Percentiles rank a stretch among this genome's conserved stretches.
phyloP scores from a whole-genome alignment of 2,329 filamentous ascomycete genomes.

The Allantophomopsis lycopodina region DNA sequence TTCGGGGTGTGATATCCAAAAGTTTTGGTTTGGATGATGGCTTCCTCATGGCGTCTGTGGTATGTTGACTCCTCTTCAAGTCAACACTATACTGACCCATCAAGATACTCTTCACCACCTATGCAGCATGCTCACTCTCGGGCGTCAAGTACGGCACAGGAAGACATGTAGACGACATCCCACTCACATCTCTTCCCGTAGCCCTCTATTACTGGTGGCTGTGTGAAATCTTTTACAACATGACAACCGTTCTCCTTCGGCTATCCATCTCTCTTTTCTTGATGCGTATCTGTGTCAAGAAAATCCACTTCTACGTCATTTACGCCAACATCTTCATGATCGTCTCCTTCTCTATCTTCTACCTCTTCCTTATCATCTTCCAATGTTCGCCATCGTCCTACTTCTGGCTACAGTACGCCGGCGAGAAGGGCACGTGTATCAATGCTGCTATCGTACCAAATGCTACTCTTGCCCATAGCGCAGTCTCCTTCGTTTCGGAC shows the following conservation, averaged over 20 bases:
- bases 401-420: constrained; percentile 29
- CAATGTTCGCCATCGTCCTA: constrained; percentile 36
- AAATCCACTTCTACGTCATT: constrained; percentile 29
- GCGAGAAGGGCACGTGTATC: constrained; percentile 20
- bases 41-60: constrained; percentile 9
- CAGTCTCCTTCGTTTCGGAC: constrained; percentile 30
- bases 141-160: constrained; percentile 10
- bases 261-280: constrained; percentile 38
- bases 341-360: constrained; percentile 27
- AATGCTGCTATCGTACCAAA: constrained; percentile 29
- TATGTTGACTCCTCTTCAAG: constrained; percentile 1
- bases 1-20: constrained; percentile 10
- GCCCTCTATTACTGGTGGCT: constrained; percentile 30
- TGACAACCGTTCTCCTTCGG: constrained; percentile 24
- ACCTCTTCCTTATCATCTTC: constrained; percentile 34
- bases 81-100: not conserved
- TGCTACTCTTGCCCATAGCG: constrained; percentile 37
- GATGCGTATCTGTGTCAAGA: constrained; percentile 31
- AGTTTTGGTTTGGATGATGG: constrained; percentile 12
- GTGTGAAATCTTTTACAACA: constrained; percentile 38
- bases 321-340: constrained; percentile 30
- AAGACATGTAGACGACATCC: constrained; percentile 6
- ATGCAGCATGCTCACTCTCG: constrained; percentile 5
- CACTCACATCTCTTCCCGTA: constrained; percentile 5
- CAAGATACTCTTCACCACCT: constrained; percentile 10